Evolutionary conservation across 192 early-diverging fungal genomes (phyloP).

Genomic region (Backusella macrospora): DNA sequence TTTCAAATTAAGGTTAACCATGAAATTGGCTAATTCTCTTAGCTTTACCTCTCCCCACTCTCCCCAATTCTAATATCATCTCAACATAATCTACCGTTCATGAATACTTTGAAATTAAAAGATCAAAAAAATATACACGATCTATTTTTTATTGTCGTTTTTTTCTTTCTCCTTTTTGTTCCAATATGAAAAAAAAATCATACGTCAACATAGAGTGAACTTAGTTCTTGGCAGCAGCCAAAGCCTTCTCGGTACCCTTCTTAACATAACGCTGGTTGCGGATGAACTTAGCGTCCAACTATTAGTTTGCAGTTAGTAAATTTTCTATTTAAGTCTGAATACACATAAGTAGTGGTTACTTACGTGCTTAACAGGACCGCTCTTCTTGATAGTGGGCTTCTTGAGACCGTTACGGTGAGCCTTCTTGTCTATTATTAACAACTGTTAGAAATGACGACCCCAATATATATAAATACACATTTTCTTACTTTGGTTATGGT

Average conservation of each 20-base stretch:
- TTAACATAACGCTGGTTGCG: conserved; percentile 98
- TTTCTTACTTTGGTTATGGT: conserved; percentile 98
- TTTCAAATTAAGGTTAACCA: too few species aligned
- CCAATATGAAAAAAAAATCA: not conserved
- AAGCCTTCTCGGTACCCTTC: conserved; percentile 61
- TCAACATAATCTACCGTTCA: too few species aligned
- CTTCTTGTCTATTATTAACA: conserved; percentile 73
- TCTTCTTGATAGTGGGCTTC: conserved; percentile 88
- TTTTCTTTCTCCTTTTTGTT: not conserved
- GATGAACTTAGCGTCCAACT: conserved; percentile 84
- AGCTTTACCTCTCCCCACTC: too few species aligned
- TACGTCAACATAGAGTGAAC: not conserved
- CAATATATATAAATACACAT: not conserved
- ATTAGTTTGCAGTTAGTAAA: not conserved
- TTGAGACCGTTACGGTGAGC: conserved; percentile 99
- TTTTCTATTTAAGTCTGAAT: not conserved
- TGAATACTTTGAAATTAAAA: not conserved
- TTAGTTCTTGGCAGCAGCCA: conserved; percentile 14
- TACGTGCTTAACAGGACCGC: conserved; percentile 94
- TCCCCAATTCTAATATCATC: too few species aligned
- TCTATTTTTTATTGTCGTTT: not conserved
- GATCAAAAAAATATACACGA: conserved; percentile 5
- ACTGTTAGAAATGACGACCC: not conserved
- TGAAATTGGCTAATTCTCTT: too few species aligned
- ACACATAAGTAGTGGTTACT: conserved; percentile 26